Evolutionary conservation across 306 rosid genomes (phyloP).

Genomic region (Calophaca sinica): DNA sequence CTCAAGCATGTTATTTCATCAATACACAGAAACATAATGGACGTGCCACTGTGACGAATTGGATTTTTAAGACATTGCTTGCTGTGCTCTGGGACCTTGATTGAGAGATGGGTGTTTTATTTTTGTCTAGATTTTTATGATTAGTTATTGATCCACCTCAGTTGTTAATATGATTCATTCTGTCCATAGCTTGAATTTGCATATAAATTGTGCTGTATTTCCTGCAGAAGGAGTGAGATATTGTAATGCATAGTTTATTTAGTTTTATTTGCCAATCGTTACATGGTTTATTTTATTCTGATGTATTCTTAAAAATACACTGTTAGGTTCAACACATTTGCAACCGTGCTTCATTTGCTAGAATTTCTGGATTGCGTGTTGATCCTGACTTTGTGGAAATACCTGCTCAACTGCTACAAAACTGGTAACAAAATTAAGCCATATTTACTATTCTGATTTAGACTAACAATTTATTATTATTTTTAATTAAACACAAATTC

Average conservation of each 20-base stretch:
- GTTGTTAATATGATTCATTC: slow-evolving; percentile 16
- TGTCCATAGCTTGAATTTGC: slow-evolving; percentile 26
- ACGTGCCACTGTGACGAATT: neutral
- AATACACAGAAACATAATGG: neutral
- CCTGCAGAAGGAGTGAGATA: neutral
- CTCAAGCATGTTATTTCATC: neutral
- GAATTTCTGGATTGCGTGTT: slow-evolving; percentile 89
- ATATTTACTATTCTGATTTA: slow-evolving; percentile 39
- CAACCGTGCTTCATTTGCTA: slow-evolving; percentile 83
- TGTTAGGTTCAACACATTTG: slow-evolving; percentile 92
- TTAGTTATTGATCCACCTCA: slow-evolving; percentile 4
- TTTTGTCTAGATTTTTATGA: slow-evolving; percentile 30
- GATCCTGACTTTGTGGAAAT: slow-evolving; percentile 97
- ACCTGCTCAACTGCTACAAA: slow-evolving; percentile 86
- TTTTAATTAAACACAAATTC: slow-evolving; percentile 18
- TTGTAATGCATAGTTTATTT: slow-evolving; percentile 24
- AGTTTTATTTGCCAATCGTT: slow-evolving; percentile 25
- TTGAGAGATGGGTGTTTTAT: slow-evolving; percentile 2
- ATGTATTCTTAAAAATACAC: slow-evolving; percentile 13
- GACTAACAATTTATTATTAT: neutral
- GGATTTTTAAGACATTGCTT: neutral
- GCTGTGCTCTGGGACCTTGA: neutral
- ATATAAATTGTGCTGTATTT: slow-evolving; percentile 25
- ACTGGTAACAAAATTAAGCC: slow-evolving; percentile 62
- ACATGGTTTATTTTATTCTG: slow-evolving; percentile 34